Base-by-base conservation (phyloP, 2,329 filamentous ascomycete genomes). In the Trichoderma guizhouense region DNA sequence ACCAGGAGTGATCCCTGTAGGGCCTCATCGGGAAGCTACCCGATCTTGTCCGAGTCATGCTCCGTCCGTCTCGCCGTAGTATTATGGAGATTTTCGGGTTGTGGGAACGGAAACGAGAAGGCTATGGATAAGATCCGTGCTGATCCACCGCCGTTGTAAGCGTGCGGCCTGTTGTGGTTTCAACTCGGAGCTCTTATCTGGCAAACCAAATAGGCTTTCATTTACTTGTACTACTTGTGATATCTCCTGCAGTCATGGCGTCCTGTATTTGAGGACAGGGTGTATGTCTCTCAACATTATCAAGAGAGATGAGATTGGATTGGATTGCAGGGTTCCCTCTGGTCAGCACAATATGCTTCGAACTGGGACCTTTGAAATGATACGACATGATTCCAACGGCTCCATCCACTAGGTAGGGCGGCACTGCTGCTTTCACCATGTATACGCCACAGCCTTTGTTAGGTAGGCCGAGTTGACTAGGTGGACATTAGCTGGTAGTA, bases 21-120 rank as follows among this genome's bases (percentile, higher is more conserved):
- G 60, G 28, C 66, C 57, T 53, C 66, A 53, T 69, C 66, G 66
- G 66, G 66, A 51, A 69, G 24, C 57, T 51, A 69, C 55, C 66
- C 66, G 57, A 69, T 69, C 66, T 69, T 24, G 21, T 61, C 36
- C 57, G 57, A 62, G 39, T 69, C 66, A 69, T 43, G 66, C 39
- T 62, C 66, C 66, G 57, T 62, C 66, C 66, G 57, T 58, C 57
- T 43, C 39, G 36, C 66, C 57, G 57, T 69, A 39, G 30, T 61
- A 28, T 53, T 62, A 69, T 69, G 57, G 66, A 24, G 66, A 32
- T 32, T 36, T 12, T 51, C 66, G 57, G 57, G 21, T 61, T 62
- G 55, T 61, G 66, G 66, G 36, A 62, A 53, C 57, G 55, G 57
- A 62, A 34, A 53, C 18, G 11, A 69, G 21, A 26, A 36, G 30